Evolutionary conservation across 164 flowering plant species (phyloP).

Genomic region (Umbellularia californica): DNA sequence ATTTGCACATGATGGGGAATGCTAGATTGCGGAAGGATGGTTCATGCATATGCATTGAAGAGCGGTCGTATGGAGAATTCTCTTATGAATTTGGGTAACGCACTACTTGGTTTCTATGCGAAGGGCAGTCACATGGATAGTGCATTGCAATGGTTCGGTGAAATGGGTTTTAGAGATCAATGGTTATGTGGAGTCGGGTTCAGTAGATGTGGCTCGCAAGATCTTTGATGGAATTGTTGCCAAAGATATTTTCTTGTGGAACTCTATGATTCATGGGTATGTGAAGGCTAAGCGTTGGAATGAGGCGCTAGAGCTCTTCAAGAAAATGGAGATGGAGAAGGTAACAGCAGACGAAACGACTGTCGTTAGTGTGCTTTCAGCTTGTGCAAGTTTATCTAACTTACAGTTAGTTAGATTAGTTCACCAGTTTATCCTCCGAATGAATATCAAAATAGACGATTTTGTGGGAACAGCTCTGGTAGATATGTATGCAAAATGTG

Average conservation of each 20-base stretch:
- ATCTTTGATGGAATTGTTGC: conserved; percentile 21
- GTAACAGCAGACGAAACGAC: conserved; percentile 25
- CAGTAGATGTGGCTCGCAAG: conserved; percentile 22
- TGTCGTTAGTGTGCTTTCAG: conserved; percentile 22
- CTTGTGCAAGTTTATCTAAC: conserved; percentile 23
- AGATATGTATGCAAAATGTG: conserved; percentile 36
- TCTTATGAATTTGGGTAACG: conserved; percentile 19
- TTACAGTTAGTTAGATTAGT: conserved; percentile 21
- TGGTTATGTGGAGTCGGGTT: conserved; percentile 25
- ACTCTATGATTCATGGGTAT: conserved; percentile 28
- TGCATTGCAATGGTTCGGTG: conserved; percentile 18
- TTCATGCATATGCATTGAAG: conserved; percentile 22
- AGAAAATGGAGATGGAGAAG: conserved; percentile 17
- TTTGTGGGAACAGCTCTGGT: conserved; percentile 28
- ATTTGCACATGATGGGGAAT: conserved; percentile 16
- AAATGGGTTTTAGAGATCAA: conserved; percentile 23
- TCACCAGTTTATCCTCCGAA: conserved; percentile 17
- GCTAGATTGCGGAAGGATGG: conserved; percentile 2
- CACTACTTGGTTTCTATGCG: conserved; percentile 22
- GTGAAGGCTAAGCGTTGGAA: conserved; percentile 17
- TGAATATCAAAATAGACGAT: conserved; percentile 17
- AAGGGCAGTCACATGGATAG: conserved; percentile 18
- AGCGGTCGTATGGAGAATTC: neutral
- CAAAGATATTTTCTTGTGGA: conserved; percentile 29
- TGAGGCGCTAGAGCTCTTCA: conserved; percentile 25